Evolutionary conservation across 352 stramenopile species (phyloP), one percentile per base, ranked within the genome.

Genomic region (Aphanomyces invadans): DNA sequence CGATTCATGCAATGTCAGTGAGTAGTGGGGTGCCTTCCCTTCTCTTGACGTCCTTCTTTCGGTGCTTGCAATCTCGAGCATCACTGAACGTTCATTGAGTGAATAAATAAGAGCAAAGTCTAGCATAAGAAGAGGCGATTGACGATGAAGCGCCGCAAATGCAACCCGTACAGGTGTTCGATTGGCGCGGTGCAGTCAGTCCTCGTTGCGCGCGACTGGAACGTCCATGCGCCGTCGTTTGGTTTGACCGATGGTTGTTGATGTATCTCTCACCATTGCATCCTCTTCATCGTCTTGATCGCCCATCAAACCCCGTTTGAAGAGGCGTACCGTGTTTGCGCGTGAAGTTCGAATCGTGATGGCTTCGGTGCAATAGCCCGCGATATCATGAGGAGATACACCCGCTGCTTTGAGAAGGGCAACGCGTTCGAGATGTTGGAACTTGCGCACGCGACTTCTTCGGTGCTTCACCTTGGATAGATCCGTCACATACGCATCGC

Each of bases 381-480:
- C 55, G 36, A 64, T 64, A 7, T 64, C 33, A 4, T 25, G 55
- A 36, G 25, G 19, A 28, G 11, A 12, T 15, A 45, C 21, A 1
- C 23, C 55, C 3, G 55, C 55, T 7, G 32, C 5, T 31, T 51
- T 49, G 21, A 64, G 55, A 28, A 64, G 55, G 4, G 17, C 55
- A 52, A 64, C 52, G 36, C 55, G 55, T 38, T 64, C 55, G 10
- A 52, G 21, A 38, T 64, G 55, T 5, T 29, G 23, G 25, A 64
- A 64, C 28, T 64, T 64, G 32, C 55, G 39, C 17, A 64, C 55
- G 25, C 49, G 49, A 28, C 4, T 29, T n/a, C 49, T 21, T 57
- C 29, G 21, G 21, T 26, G 29, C 25, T 32, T 38, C 7, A 12
- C n/a, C 29, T 11, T 57, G 7, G 60, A 12, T 11, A 57, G 11